A percentile compares a stretch with the other conserved stretches of the same genome.
phyloP scores from a whole-genome alignment of 2,329 filamentous ascomycete species.

The Dactylellina haptotyla region DNA sequence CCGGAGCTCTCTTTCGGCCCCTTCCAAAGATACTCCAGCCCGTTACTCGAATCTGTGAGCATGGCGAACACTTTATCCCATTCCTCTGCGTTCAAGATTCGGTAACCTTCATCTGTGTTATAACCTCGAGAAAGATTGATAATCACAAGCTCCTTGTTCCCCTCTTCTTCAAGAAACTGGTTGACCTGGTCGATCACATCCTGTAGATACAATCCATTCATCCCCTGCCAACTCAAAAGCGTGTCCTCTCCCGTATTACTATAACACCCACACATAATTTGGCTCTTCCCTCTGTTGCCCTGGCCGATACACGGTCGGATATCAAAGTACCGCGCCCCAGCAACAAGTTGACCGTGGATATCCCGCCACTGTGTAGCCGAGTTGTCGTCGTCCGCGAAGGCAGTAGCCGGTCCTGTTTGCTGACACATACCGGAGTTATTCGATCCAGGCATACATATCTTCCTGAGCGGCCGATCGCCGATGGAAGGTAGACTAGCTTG shows the following conservation, averaged over 20 bases:
- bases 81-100: slow-evolving; percentile 61
- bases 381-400: slow-evolving; percentile 62
- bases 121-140: slow-evolving; percentile 64
- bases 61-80: slow-evolving; percentile 64
- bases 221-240: slow-evolving; percentile 61
- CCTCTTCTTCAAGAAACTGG: slow-evolving; percentile 63
- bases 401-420: slow-evolving; percentile 61
- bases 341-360: slow-evolving; percentile 64
- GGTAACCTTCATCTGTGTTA: slow-evolving; percentile 58
- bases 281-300: slow-evolving; percentile 53
- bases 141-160: slow-evolving; percentile 63
- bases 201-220: slow-evolving; percentile 64
- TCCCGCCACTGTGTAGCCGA: slow-evolving; percentile 64
- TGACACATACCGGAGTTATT: slow-evolving; percentile 66
- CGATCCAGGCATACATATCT: slow-evolving; percentile 65
- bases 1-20: slow-evolving; percentile 46
- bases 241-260: slow-evolving; percentile 59
- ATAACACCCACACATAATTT: slow-evolving; percentile 64
- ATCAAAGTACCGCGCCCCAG: slow-evolving; percentile 66
- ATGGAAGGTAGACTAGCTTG: slow-evolving; percentile 61
- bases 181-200: slow-evolving; percentile 64
- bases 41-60: slow-evolving; percentile 63
- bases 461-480: slow-evolving; percentile 62
- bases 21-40: slow-evolving; percentile 57
- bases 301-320: slow-evolving; percentile 63